Base-by-base conservation (phyloP, 2,329 filamentous ascomycete genomes). In the Ceratocystiopsis sp. region DNA sequence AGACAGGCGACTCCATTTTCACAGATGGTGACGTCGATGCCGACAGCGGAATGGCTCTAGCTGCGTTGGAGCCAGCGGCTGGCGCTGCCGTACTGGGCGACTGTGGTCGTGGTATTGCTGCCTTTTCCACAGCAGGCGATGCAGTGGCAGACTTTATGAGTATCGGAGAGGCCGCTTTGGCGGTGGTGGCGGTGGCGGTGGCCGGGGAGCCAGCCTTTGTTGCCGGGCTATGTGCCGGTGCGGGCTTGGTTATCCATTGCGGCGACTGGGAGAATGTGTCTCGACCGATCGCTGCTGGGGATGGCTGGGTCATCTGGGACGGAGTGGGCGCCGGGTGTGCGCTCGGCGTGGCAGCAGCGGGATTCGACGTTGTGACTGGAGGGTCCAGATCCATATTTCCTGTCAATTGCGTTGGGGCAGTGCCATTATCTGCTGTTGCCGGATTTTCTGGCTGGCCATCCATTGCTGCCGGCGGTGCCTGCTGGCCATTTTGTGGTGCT, bases 311-410 rank as follows among this genome's bases (percentile, higher is more conserved):
- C 25, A 29, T 8, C 25, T 29, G 25, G 25, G 25, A 7, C 10
- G 25, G 25, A 10, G 25, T 29, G 10, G 25, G 25, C 25, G 25
- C 25, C 25, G 25, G 6, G 25, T 29, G 6, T 29, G 25, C 10
- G 25, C 10, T 29, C 10, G 42, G 12, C 2, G 33, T 14, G 2
- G 37, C 35, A n/a, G 38, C 35, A 2, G 33, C 10, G 5, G 19
- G 19, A 7, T 4, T 21, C 19, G 19, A 21, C 19, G 19, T 21
- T 21, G 19, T 21, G 19, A 38, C 35, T 4, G 37, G 59, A 50
- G 46, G 35, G 62, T 62, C 66, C 56, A 71, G 62, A 25, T 68
- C 69, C 68, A 74, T 74, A 48, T 74, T 68, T 2, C 71, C 10
- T 4, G 25, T 29, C 25, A 8, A 4, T 29, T 29, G 67, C 48